Evolutionary conservation across 2,329 filamentous ascomycete genomes (phyloP).

Genomic region (Pseudopyricularia javanii): DNA sequence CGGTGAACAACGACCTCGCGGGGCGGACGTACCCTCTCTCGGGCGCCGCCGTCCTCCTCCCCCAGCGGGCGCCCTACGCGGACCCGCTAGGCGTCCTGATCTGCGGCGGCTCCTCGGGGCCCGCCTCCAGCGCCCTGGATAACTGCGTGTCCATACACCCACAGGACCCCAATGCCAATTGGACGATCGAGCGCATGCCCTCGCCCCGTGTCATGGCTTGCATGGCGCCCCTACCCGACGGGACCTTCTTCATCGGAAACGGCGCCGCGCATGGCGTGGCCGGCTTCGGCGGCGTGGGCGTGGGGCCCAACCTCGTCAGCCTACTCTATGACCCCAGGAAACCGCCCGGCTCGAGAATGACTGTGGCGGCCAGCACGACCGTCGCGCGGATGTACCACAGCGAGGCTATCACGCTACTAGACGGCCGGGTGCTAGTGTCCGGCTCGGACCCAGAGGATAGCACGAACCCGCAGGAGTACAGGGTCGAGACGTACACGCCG

Average conservation of each 20-base stretch:
- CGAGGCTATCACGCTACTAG: constrained; percentile 40
- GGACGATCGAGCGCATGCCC: constrained; percentile 47
- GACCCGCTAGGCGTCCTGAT: constrained; percentile 37
- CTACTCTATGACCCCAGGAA: constrained; percentile 39
- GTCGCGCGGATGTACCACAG: constrained; percentile 41
- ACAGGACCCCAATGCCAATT: constrained; percentile 32
- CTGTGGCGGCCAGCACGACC: constrained; percentile 41
- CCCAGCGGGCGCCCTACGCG: constrained; percentile 37
- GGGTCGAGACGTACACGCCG: constrained; percentile 39
- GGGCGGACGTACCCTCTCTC: constrained; percentile 46
- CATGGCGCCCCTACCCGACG: constrained; percentile 42
- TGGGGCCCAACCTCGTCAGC: constrained; percentile 33
- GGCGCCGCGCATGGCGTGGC: constrained; percentile 37
- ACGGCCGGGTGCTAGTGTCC: constrained; percentile 40
- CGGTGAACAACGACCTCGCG: constrained; percentile 35
- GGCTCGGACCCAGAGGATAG: constrained; percentile 32
- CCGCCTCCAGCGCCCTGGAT: constrained; percentile 38
- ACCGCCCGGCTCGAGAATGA: constrained; percentile 34
- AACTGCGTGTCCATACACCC: constrained; percentile 45
- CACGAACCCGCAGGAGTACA: constrained; percentile 37
- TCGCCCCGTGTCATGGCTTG: constrained; percentile 40
- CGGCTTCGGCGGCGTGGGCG: constrained; percentile 35
- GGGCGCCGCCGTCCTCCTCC: constrained; percentile 39
- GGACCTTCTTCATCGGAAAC: constrained; percentile 42
- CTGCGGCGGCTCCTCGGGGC: constrained; percentile 41